Evolutionary conservation across 495 filamentous ascomycete species (phyloP).

Genomic region (Bathelium albidoporum): DNA sequence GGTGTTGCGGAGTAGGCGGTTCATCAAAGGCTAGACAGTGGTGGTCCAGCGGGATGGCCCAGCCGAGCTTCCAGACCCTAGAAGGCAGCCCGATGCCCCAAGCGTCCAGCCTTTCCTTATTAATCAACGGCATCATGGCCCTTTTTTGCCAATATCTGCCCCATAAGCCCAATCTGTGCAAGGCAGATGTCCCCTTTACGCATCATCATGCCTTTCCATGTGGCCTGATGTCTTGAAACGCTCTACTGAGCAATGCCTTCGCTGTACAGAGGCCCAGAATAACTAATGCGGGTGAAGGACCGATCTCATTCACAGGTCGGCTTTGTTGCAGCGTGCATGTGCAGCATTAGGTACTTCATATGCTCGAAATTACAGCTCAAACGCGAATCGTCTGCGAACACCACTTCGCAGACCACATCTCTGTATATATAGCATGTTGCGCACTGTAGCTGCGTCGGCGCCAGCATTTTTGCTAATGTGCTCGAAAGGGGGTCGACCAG

Average conservation of each 20-base stretch:
- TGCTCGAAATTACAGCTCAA: not conserved
- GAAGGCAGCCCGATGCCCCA: not conserved
- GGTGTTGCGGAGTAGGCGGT: not conserved
- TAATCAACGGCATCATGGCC: not conserved
- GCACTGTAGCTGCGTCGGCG: no score
- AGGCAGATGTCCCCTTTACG: no score
- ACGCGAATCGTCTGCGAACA: not conserved
- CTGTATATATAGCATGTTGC: no score
- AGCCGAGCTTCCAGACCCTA: slow-evolving; percentile 4
- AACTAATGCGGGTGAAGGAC: no score
- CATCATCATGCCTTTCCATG: no score
- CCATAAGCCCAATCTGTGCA: not conserved
- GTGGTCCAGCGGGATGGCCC: slow-evolving; percentile 1
- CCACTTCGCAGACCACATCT: not conserved
- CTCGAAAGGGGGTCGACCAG: no score
- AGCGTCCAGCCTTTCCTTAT: not conserved
- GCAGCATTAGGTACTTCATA: not conserved
- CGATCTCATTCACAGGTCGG: no score
- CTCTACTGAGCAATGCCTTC: not conserved
- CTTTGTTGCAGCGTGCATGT: not conserved
- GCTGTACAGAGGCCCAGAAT: no score
- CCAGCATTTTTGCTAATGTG: no score
- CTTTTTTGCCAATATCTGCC: not conserved
- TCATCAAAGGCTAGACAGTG: not conserved
- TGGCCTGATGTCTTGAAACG: no score